Conservation (phyloP, 2,329 filamentous ascomycete genomes). For the Penicillium psychrosexuale region DNA sequence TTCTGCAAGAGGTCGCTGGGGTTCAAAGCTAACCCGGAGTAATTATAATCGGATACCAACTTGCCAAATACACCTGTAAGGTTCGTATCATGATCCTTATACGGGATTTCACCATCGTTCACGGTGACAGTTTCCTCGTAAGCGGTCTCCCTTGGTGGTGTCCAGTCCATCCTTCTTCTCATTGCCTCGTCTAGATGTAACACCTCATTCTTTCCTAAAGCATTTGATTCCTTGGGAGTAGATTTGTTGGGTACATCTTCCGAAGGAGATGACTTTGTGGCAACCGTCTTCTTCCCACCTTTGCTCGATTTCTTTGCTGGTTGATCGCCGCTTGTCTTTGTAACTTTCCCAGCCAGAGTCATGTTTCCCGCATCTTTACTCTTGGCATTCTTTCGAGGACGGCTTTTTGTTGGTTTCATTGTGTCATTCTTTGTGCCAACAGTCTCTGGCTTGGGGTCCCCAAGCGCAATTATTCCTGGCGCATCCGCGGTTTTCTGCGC, state of each 20-base stretch:
- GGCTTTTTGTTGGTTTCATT: slow-evolving; percentile 25
- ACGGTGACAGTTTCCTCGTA: slow-evolving; percentile 21
- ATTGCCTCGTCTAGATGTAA: slow-evolving; percentile 48
- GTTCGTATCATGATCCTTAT: neutral
- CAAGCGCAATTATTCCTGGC: neutral
- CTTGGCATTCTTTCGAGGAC: slow-evolving; percentile 24
- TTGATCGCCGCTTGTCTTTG: slow-evolving; percentile 28
- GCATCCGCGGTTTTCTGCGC: slow-evolving; percentile 15
- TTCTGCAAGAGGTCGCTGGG: slow-evolving; percentile 11
- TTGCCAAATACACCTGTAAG: slow-evolving; percentile 29
- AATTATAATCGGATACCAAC: slow-evolving; percentile 44
- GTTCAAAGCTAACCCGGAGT: slow-evolving; percentile 24
- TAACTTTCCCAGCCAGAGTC: slow-evolving; percentile 36
- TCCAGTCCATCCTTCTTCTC: slow-evolving; percentile 63
- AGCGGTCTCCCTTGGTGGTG: slow-evolving; percentile 54
- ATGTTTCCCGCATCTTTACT: slow-evolving; percentile 29
- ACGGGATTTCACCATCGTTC: slow-evolving; percentile 4
- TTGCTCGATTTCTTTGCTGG: slow-evolving; percentile 14
- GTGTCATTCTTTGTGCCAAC: slow-evolving; percentile 14
- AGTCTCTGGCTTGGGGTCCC: neutral
- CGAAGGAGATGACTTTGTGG: neutral
- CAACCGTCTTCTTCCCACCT: slow-evolving; percentile 10
- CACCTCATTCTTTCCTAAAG: slow-evolving; percentile 19
- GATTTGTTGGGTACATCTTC: neutral
- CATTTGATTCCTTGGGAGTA: slow-evolving; percentile 11